Base-by-base conservation (phyloP, 2,329 filamentous ascomycete genomes). In the Graphiopsis chlorocephala region DNA sequence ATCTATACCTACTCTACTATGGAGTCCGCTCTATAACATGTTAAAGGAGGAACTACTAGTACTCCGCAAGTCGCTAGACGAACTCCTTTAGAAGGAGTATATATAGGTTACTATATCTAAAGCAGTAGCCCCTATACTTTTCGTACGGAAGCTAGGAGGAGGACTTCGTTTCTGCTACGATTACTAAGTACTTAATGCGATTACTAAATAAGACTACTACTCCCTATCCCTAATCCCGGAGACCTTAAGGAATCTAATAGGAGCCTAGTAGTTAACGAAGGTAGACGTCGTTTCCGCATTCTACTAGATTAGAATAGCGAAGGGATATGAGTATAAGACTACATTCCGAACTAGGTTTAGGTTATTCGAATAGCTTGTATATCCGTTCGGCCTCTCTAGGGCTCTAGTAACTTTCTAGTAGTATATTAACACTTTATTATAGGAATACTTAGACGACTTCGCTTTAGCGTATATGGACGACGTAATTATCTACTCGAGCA, bases 141-240 rank as follows among this genome's bases (percentile, higher is more conserved):
- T 8, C 11, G 11, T 31, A 31, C 2, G 2, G 10, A 31, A 31
- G 11, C 29, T 7, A 7, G 11, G 10, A 8, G 11, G 29, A 7
- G 11, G 10, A 11, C 29, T 31, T 8, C 2, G 20, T 2, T 29
- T 80, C 48, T 79, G 67, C 67, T 68, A 79, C 6, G 70, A 80
- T 64, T 81, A 79, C 67, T 56, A 70, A 59, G 65, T 38, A 0
- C 66, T 80, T 0, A 80, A 80, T 59, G 64, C 65, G 0, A 65
- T 78, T n/a, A 78, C 71, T 3, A 70, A 72, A 28, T 77, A 79
- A 67, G 71, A 79, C 64, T 58, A 69, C 0, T 76, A 76, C 65
- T 67, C 69, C 2, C 60, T 78, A 23, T 75, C 69, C 0, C 63
- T 77, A 2, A 76, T 80, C 45, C 63, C 59, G 14, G 72, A 80